Evolutionary conservation across 2,329 filamentous ascomycete genomes (phyloP).

Genomic region (Colletotrichum viniferum): DNA sequence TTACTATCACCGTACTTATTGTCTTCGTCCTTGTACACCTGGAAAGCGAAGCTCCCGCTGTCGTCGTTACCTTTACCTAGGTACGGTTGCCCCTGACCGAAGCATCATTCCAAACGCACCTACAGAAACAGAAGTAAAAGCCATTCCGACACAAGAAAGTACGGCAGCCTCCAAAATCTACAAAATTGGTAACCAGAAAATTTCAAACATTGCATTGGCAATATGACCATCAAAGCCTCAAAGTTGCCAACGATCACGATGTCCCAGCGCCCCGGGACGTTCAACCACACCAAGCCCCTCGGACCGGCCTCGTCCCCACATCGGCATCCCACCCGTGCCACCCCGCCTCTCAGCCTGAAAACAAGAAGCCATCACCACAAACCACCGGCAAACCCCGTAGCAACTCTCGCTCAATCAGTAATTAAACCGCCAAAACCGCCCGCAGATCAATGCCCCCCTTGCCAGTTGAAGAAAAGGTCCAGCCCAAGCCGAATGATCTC

Average conservation of each 20-base stretch:
- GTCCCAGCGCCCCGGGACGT: neutral
- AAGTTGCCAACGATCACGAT: neutral
- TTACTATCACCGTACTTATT: no score
- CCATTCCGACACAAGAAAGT: no score
- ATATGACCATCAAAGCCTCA: neutral
- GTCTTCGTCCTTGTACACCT: no score
- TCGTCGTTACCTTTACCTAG: no score
- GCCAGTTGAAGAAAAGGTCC: neutral
- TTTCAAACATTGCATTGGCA: no score
- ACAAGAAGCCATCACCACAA: neutral
- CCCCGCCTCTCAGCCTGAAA: neutral
- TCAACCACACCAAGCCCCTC: neutral
- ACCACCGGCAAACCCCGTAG: neutral
- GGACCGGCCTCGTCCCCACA: neutral
- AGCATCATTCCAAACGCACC: no score
- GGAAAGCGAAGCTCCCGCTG: no score
- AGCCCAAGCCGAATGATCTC: neutral
- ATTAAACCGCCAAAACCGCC: neutral
- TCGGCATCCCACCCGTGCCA: neutral
- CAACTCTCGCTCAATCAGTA: neutral
- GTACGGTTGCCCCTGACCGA: no score
- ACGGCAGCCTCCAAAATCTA: no score
- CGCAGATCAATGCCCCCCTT: neutral
- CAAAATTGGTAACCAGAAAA: no score
- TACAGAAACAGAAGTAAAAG: no score